phyloP scores from a whole-genome alignment of 352 stramenopile genomes.

The Globisporangium uncinulatum region DNA sequence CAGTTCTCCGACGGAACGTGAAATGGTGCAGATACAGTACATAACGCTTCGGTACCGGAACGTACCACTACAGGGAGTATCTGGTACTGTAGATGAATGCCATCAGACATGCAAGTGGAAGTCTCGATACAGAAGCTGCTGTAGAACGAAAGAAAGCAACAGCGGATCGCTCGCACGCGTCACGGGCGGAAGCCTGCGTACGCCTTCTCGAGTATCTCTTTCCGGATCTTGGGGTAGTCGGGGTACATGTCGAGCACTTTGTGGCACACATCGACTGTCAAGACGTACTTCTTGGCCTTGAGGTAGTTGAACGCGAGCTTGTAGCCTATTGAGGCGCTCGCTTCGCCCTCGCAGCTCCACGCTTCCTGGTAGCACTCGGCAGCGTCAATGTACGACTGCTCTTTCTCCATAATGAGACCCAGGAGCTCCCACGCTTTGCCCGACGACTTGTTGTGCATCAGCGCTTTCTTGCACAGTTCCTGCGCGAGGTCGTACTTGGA shows the following conservation, averaged over 20 bases:
- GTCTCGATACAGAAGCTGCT: not conserved
- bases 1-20: no score
- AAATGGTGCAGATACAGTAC: no score
- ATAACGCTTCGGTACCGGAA: no score
- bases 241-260: conserved; percentile 92
- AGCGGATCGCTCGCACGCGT: not conserved
- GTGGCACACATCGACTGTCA: conserved; percentile 90
- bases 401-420: conserved; percentile 93
- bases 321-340: conserved; percentile 87
- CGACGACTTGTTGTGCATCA: conserved; percentile 92
- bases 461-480: conserved; percentile 89
- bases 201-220: conserved; percentile 93
- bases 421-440: conserved; percentile 92
- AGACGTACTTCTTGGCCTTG: conserved; percentile 89
- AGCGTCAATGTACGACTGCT: conserved; percentile 89
- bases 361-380: conserved; percentile 92
- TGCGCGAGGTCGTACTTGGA: conserved; percentile 92
- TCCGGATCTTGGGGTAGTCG: conserved; percentile 93
- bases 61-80: no score
- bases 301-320: conserved; percentile 97
- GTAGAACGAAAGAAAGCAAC: not conserved
- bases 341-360: conserved; percentile 77
- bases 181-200: conserved; percentile 77
- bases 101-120: no score
- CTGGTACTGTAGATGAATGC: no score